These are phyloP conservation scores for Verbena officinalis DNA, from an alignment of 257 asterid genomes.

Conservation along the genomic window DNA sequence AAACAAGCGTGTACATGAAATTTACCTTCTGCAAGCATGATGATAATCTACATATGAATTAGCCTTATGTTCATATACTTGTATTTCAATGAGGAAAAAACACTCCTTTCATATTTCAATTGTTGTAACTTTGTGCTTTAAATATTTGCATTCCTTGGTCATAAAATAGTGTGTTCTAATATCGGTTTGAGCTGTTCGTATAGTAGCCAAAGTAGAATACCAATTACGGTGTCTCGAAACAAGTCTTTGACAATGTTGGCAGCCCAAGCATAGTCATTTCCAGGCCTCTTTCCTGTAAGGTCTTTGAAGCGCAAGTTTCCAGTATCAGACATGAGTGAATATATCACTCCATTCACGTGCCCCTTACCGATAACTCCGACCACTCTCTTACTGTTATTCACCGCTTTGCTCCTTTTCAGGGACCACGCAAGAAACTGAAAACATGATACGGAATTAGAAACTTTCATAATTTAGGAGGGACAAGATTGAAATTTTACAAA, in stretches of 20 bases:
- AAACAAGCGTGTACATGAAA: no score
- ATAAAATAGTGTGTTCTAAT: background rate
- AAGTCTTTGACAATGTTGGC: slow-evolving; percentile 49
- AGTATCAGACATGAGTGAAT: slow-evolving; percentile 72
- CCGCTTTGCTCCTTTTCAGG: slow-evolving; percentile 95
- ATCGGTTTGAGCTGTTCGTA: slow-evolving; percentile 56
- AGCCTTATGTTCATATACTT: no score
- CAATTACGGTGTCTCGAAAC: slow-evolving; percentile 72
- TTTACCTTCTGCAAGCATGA: no score
- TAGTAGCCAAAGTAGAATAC: slow-evolving; percentile 63
- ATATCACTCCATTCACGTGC: slow-evolving; percentile 89
- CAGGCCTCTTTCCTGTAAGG: slow-evolving; percentile 59
- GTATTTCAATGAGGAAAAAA: no score
- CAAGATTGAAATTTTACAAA: no score
- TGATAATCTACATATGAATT: no score
- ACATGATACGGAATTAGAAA: no score
- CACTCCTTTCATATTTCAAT: no score
- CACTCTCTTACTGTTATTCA: slow-evolving; percentile 67
- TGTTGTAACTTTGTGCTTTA: no score
- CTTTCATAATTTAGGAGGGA: no score
- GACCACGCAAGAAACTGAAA: slow-evolving; percentile 90
- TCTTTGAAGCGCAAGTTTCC: slow-evolving; percentile 84
- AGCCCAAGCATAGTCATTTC: slow-evolving; percentile 47
- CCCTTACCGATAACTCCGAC: slow-evolving; percentile 92
- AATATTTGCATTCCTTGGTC: no score